phyloP scores from a whole-genome alignment of 2,329 filamentous ascomycete genomes.

The Cadophora luteo-olivacea region DNA sequence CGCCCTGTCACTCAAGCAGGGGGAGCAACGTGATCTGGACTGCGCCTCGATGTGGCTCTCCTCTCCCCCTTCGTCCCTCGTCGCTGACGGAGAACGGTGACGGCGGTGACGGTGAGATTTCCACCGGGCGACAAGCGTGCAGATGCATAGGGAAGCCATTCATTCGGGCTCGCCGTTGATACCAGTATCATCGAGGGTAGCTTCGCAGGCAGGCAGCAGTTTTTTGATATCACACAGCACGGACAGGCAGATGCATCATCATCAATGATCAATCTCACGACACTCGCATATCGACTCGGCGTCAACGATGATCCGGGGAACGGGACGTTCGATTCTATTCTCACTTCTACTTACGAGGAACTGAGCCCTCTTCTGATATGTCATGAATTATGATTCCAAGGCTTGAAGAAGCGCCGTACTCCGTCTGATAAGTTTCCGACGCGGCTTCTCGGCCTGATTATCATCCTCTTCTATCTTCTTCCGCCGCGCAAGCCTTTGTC shows the following conservation, averaged over 20 bases:
- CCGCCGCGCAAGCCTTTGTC: background rate
- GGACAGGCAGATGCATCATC: background rate
- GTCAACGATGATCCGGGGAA: conserved; percentile 13
- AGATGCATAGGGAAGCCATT: background rate
- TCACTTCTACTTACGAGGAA: background rate
- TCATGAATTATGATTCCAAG: background rate
- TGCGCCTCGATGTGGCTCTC: conserved; percentile 34
- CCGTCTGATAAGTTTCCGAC: conserved; percentile 5
- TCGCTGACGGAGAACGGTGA: conserved; percentile 28
- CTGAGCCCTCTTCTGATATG: conserved; percentile 1
- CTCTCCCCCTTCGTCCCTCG: conserved; percentile 1
- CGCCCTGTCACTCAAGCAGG: background rate
- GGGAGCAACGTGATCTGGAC: conserved; percentile 29
- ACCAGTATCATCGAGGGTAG: conserved; percentile 17
- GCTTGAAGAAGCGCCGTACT: background rate
- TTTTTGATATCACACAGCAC: background rate
- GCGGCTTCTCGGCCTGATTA: conserved; percentile 9
- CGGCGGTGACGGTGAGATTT: conserved; percentile 3
- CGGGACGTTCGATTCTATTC: background rate
- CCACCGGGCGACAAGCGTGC: background rate
- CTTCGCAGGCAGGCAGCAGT: conserved; percentile 33
- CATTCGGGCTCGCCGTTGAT: conserved; percentile 31
- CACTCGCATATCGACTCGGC: background rate
- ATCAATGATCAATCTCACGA: background rate
- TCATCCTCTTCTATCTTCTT: background rate